phyloP scores from a whole-genome alignment of 148 eudicot species.

The Nepenthes gracilis region DNA sequence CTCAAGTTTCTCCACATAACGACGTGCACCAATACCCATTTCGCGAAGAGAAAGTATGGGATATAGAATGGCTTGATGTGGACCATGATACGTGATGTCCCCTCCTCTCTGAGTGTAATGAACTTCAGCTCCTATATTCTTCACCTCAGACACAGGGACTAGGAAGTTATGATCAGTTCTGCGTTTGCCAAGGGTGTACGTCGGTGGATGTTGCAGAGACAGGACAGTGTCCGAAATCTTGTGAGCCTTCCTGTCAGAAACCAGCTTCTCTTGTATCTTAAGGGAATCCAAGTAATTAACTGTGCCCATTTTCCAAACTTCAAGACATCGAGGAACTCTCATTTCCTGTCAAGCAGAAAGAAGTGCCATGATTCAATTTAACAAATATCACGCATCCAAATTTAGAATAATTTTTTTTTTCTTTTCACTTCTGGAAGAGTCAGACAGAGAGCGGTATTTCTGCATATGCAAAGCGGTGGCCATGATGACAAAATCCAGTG shows the following conservation, averaged over 20 bases:
- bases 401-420: not conserved
- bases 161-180: constrained; percentile 69
- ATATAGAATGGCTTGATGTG: constrained; percentile 71
- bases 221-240: constrained; percentile 51
- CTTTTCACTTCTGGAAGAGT: not conserved
- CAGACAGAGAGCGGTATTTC: too few relatives aligned
- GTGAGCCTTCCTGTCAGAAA: constrained; percentile 51
- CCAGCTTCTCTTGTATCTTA: constrained; percentile 66
- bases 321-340: constrained; percentile 46
- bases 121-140: constrained; percentile 71
- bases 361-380: not conserved
- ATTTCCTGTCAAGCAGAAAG: constrained; percentile 27
- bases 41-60: constrained; percentile 75
- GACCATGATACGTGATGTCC: constrained; percentile 84
- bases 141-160: constrained; percentile 49
- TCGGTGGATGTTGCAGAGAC: constrained; percentile 82
- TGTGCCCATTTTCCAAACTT: constrained; percentile 79
- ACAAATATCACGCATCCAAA: not conserved
- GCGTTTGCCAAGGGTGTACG: constrained; percentile 88
- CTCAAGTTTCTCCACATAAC: constrained; percentile 84
- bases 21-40: constrained; percentile 76
- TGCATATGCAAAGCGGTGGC: too few relatives aligned
- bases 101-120: constrained; percentile 91
- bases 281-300: constrained; percentile 63
- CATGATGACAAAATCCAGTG: too few relatives aligned